Percentiles rank a stretch among this genome's conserved stretches.
phyloP scores from a whole-genome alignment of 148 eudicot species.

The Suaeda aralocaspica region DNA sequence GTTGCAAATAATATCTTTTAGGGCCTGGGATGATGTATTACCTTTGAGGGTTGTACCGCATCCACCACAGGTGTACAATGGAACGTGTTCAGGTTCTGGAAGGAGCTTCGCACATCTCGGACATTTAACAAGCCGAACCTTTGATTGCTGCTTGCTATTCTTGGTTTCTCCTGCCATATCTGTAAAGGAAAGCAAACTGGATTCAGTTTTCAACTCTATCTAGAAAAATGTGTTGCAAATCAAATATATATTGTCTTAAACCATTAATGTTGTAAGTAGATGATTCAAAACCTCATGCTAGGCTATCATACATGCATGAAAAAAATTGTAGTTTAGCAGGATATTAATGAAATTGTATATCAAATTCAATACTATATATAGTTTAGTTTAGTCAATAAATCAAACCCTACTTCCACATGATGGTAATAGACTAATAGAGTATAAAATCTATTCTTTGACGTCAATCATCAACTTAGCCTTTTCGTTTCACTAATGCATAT shows the following conservation, averaged over 20 bases:
- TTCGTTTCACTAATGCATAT: too few relatives aligned
- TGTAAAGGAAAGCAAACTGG: conserved; percentile 15
- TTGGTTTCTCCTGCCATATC: conserved; percentile 29
- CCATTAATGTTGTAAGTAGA: too few relatives aligned
- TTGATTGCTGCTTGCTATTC: conserved; percentile 30
- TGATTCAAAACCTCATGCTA: too few relatives aligned
- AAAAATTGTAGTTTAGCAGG: background rate
- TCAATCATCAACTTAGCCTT: too few relatives aligned
- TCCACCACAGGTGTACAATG: conserved; percentile 73
- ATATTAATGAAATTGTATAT: background rate
- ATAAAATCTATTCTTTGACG: too few relatives aligned
- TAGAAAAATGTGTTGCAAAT: too few relatives aligned
- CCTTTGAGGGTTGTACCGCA: conserved; percentile 73
- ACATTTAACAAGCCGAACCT: conserved; percentile 64
- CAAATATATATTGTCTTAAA: background rate
- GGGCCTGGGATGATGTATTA: conserved; percentile 19
- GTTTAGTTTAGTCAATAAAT: background rate
- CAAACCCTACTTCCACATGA: too few relatives aligned
- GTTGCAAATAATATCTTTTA: background rate
- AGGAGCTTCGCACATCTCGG: conserved; percentile 67
- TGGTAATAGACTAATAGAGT: too few relatives aligned
- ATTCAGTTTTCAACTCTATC: conserved; percentile 6
- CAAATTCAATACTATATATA: background rate
- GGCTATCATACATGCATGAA: too few relatives aligned
- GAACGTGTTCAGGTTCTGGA: conserved; percentile 52